Percentiles rank a stretch among this genome's conserved stretches.
Evolutionary conservation across 176 grass and related monocot species (phyloP).

Genomic region (Coix lacrymajobi): DNA sequence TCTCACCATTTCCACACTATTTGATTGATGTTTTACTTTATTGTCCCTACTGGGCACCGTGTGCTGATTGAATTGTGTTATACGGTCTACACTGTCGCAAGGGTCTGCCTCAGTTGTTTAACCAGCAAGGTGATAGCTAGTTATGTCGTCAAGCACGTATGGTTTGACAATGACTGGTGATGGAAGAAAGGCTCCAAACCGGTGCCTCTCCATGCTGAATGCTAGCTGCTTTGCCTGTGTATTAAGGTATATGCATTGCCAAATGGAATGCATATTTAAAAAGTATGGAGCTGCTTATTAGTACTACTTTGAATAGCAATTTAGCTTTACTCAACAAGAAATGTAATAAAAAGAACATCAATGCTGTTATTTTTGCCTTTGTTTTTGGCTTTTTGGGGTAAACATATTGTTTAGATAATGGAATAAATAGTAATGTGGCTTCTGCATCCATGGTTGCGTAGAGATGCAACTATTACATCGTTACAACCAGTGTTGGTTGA

Average conservation of each 20-base stretch:
- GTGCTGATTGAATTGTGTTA: not conserved
- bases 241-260: not conserved
- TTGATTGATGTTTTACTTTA: not conserved
- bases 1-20: constrained; percentile 9
- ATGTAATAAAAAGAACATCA: not conserved
- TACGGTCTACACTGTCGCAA: not conserved
- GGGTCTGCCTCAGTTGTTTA: not conserved
- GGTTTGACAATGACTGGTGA: not conserved
- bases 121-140: not conserved
- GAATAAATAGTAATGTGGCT: not conserved
- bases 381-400: not conserved
- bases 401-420: not conserved
- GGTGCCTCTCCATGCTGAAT: not conserved
- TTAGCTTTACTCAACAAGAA: not conserved
- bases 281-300: not conserved
- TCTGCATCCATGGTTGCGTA: not conserved
- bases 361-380: not conserved
- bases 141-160: not conserved
- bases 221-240: not conserved
- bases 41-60: not conserved
- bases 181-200: not conserved
- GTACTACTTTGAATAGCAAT: not conserved
- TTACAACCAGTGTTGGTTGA: not conserved
- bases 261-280: not conserved
- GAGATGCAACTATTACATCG: not conserved